Conservation (phyloP, 2,329 filamentous ascomycete genomes). For the Nemania sp. region DNA sequence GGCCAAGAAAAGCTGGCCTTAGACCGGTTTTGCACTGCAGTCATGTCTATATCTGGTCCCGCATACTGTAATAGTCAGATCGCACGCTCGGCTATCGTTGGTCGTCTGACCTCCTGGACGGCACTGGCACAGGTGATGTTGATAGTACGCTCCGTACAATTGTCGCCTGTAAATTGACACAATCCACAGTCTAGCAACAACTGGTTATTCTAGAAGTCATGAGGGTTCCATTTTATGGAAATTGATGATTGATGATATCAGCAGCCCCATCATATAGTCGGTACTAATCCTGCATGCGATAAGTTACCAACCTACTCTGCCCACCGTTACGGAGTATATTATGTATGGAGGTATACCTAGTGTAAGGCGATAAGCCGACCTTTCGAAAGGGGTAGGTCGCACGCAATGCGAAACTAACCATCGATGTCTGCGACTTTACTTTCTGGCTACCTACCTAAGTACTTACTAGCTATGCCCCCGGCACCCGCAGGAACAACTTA, state of each 20-base stretch:
- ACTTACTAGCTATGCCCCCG: background rate
- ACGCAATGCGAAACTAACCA: slow-evolving; percentile 17
- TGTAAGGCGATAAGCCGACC: slow-evolving; percentile 21
- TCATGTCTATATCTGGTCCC: slow-evolving; percentile 40
- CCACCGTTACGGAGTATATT: too few species aligned
- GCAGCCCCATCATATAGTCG: slow-evolving; percentile 16
- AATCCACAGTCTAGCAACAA: slow-evolving; percentile 3
- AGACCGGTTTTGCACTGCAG: slow-evolving; percentile 33
- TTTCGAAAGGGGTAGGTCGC: slow-evolving; percentile 27
- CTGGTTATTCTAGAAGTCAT: slow-evolving; percentile 18
- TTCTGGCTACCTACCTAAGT: too few species aligned
- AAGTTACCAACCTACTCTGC: background rate
- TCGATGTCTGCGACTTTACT: slow-evolving; percentile 7
- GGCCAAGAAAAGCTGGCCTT: slow-evolving; percentile 21
- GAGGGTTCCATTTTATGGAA: slow-evolving; percentile 15
- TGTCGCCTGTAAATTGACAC: slow-evolving; percentile 15
- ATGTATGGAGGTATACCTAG: too few species aligned
- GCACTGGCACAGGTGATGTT: slow-evolving; percentile 41
- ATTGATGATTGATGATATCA: slow-evolving; percentile 22
- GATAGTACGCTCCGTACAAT: slow-evolving; percentile 21
- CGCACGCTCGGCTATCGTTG: slow-evolving; percentile 30
- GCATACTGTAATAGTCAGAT: slow-evolving; percentile 31
- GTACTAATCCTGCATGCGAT: background rate
- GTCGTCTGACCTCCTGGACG: slow-evolving; percentile 42
- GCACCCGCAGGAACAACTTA: slow-evolving; percentile 5